phyloP scores from a whole-genome alignment of 257 asterid species.

The Nicotiana obtusifolia region DNA sequence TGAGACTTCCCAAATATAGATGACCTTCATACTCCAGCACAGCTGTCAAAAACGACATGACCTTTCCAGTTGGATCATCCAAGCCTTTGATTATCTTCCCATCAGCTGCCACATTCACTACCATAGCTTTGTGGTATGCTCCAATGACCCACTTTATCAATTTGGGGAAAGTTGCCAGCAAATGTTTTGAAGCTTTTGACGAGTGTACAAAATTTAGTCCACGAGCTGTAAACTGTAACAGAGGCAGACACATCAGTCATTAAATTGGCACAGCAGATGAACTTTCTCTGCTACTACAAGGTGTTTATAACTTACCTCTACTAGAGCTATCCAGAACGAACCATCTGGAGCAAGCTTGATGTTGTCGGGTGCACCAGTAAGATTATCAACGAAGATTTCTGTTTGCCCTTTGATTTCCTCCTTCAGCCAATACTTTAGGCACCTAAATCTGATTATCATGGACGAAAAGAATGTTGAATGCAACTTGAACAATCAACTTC shows the following conservation, averaged over 20 bases:
- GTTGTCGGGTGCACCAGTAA: conserved; percentile 60
- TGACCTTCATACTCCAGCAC: conserved; percentile 59
- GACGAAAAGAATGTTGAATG: neutral
- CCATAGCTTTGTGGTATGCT: conserved; percentile 30
- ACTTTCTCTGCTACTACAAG: neutral
- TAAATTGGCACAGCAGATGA: neutral
- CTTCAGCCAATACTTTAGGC: conserved; percentile 56
- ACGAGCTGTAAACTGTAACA: conserved; percentile 25
- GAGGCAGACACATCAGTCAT: neutral
- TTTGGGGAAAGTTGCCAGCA: conserved; percentile 21
- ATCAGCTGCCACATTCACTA: conserved; percentile 46
- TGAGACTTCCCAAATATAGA: conserved; percentile 59
- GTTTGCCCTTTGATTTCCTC: conserved; percentile 43
- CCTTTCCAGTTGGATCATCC: conserved; percentile 61
- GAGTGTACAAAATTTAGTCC: conserved; percentile 31
- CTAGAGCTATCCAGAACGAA: conserved; percentile 61
- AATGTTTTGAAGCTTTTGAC: conserved; percentile 24
- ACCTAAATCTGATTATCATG: conserved; percentile 42
- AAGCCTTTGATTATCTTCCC: conserved; percentile 48
- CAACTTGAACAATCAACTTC: no score
- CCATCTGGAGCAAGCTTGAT: conserved; percentile 77
- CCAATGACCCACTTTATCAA: conserved; percentile 9
- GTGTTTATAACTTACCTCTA: conserved; percentile 30
- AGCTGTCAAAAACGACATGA: conserved; percentile 55
- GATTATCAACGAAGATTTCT: conserved; percentile 50